Percentiles rank a stretch among this genome's conserved stretches.
Evolutionary conservation across 257 asterid genomes (phyloP).

Genomic region (Vinca minor): DNA sequence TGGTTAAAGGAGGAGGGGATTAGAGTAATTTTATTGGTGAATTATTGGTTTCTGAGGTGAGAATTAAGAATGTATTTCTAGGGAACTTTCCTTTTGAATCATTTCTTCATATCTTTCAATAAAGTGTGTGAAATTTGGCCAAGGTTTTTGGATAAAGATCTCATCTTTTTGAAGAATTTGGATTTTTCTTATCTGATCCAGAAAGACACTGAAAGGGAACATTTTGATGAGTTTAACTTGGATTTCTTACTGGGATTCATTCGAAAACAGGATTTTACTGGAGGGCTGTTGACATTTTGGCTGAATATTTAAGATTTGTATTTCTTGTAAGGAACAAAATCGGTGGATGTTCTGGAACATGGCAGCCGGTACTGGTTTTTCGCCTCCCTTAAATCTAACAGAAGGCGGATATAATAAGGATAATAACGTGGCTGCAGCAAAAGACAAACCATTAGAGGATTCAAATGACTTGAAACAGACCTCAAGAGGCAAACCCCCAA

Average conservation of each 20-base stretch:
- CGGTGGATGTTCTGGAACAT: constrained; percentile 30
- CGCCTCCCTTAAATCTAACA: constrained; percentile 32
- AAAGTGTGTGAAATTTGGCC: no score
- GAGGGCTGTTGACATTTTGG: neutral
- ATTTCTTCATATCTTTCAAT: no score
- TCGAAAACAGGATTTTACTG: neutral
- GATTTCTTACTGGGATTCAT: constrained; percentile 3
- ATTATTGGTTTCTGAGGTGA: constrained; percentile 13
- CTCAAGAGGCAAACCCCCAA: constrained; percentile 41
- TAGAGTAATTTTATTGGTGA: constrained; percentile 1
- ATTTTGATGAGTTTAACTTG: constrained; percentile 5
- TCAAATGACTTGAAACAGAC: constrained; percentile 34
- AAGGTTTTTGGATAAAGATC: constrained; percentile 6
- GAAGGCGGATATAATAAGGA: constrained; percentile 37
- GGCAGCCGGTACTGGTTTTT: constrained; percentile 63
- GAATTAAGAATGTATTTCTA: neutral
- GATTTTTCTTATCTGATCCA: neutral
- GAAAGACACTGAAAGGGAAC: neutral
- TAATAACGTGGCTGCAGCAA: constrained; percentile 27
- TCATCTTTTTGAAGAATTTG: constrained; percentile 3
- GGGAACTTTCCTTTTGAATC: neutral
- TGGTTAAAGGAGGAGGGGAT: no score
- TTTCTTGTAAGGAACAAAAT: constrained; percentile 5
- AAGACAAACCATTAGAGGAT: constrained; percentile 35
- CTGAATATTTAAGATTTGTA: constrained; percentile 25